Base-by-base conservation (phyloP, 1,284 basidiomycete species). In the Sutorius eximius region DNA sequence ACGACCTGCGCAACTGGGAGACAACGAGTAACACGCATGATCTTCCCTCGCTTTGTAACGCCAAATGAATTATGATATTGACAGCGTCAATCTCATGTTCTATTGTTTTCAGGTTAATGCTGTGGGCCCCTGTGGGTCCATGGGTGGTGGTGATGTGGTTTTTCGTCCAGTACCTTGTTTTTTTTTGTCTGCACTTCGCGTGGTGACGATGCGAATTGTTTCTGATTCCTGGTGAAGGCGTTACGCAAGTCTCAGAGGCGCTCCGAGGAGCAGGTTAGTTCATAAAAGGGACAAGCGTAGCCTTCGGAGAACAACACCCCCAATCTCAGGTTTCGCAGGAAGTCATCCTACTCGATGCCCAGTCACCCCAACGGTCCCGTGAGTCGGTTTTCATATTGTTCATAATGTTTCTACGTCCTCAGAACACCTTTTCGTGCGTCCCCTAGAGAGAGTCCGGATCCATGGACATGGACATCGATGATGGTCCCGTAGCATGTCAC, bases 41-140 rank as follows among this genome's bases (percentile, higher is more conserved):
- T 42, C 47, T 58, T 32, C 36, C 34, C 30, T 43, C 18, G 3
- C 37, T 42, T 52, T 45, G 46, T 41, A n/a, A 41, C 44, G 20
- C 24, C 27, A 29, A 18, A 40, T 9, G 9, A 27, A 22, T 46
- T 7, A 52, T 32, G 50, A 52, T 34, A 46, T 45, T 24, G 43
- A 44, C n/a, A 29, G 29, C 9, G 24, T 51, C 7, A 12, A 34
- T 7, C 27, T 45, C 36, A 34, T 22, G 34, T 45, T 49, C 61
- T 60, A 50, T 64, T 66, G 52, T 66, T 42, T 42, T 60, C 49
- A 45, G 46, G 61, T 65, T 27, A 44, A 44, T 38, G 4, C 1
- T 62, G 62, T 66, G 52, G 63, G 64, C 56, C 66, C 52, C n/a
- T 63, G 64, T 68, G 11, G 59, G 62, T 61, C 62, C 66, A 41